These are phyloP conservation scores for Cyclotella baltica DNA, from an alignment of 108 stramenopile species.

Conservation along the genomic window DNA sequence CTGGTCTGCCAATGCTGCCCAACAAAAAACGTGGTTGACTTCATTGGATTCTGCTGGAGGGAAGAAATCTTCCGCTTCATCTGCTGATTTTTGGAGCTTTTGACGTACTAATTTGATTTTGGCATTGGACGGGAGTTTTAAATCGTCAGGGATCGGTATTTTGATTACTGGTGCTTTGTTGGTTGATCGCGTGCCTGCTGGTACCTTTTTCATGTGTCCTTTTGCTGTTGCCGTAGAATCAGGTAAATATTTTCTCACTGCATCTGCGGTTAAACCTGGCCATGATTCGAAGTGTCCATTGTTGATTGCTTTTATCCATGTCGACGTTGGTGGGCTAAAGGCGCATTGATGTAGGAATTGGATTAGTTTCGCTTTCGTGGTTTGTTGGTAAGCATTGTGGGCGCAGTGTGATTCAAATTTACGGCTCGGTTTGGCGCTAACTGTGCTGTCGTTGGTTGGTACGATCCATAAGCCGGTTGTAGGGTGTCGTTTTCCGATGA, in stretches of 20 bases:
- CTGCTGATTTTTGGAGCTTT: not conserved
- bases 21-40: constrained; percentile 17
- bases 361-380: constrained; percentile 13
- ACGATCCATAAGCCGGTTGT: constrained; percentile 25
- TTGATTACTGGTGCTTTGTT: not conserved
- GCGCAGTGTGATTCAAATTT: not conserved
- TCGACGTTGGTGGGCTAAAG: constrained; percentile 13
- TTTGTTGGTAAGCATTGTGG: not conserved
- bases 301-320: constrained; percentile 29
- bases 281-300: constrained; percentile 6
- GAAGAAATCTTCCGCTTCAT: not conserved
- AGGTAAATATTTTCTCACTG: not conserved
- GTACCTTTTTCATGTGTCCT: constrained; percentile 19
- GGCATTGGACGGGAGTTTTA: not conserved
- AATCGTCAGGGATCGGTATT: not conserved
- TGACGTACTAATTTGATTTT: too few species aligned
- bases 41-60: not conserved
- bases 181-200: not conserved
- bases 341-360: constrained; percentile 30
- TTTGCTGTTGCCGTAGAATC: constrained; percentile 12
- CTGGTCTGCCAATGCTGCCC: constrained; percentile 19
- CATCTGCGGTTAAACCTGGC: constrained; percentile 10
- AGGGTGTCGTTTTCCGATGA: constrained; percentile 10
- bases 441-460: constrained; percentile 8
- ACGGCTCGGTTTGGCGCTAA: not conserved